These are phyloP conservation scores for Nidula niveotomentosa DNA, from an alignment of 1,284 basidiomycete genomes.

Conservation along the genomic window DNA sequence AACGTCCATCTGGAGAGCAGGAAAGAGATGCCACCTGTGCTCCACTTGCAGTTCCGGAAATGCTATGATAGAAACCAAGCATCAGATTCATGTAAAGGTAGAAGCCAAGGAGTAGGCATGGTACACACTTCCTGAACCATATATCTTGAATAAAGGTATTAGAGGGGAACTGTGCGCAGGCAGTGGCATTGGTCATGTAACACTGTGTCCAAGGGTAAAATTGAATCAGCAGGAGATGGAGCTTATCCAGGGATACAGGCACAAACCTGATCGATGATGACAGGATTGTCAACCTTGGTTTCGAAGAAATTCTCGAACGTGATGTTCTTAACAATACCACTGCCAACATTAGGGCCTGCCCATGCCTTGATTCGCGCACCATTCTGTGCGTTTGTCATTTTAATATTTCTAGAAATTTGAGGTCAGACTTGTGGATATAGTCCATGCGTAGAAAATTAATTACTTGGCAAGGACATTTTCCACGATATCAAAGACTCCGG, in stretches of 20 bases:
- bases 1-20: constrained; percentile 55
- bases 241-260: background rate
- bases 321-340: constrained; percentile 59
- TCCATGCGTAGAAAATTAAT: constrained; percentile 1
- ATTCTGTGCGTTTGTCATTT: constrained; percentile 61
- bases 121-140: constrained; percentile 44
- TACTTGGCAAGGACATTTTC: constrained; percentile 57
- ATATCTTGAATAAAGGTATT: constrained; percentile 53
- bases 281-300: constrained; percentile 52
- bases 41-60: constrained; percentile 56
- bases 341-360: constrained; percentile 60
- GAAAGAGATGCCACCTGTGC: constrained; percentile 52
- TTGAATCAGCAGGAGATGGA: no score
- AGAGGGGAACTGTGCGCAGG: constrained; percentile 51
- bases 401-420: constrained; percentile 39
- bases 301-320: constrained; percentile 50
- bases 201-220: constrained; percentile 35
- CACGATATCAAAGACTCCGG: constrained; percentile 65
- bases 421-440: background rate
- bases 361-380: constrained; percentile 71
- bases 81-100: no score
- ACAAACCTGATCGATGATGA: constrained; percentile 52
- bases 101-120: no score
- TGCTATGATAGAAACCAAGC: constrained; percentile 28
- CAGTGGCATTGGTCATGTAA: constrained; percentile 44